Conservation (phyloP, 140 eudicot genomes). For the Cichorium intybus region DNA sequence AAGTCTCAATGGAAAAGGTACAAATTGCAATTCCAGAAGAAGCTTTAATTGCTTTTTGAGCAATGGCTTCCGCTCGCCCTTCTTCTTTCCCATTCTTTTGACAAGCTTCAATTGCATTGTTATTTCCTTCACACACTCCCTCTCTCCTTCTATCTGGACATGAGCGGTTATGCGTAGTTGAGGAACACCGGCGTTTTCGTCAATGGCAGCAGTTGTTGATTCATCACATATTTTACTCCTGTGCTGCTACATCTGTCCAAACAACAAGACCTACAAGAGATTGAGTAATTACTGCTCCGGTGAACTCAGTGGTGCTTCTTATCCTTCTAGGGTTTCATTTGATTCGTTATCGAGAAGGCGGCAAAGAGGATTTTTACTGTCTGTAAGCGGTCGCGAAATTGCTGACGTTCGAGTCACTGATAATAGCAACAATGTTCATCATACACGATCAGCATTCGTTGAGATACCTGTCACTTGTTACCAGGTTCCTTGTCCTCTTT, state of each 20-base stretch:
- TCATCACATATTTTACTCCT: constrained; percentile 30
- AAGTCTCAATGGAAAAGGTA: neutral
- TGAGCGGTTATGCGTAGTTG: neutral
- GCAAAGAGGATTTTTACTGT: constrained; percentile 20
- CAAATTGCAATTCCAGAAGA: constrained; percentile 12
- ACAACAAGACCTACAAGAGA: constrained; percentile 8
- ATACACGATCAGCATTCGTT: constrained; percentile 35
- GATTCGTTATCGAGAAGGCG: constrained; percentile 6
- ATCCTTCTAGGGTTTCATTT: constrained; percentile 42
- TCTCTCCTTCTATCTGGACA: neutral
- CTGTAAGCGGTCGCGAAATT: constrained; percentile 35
- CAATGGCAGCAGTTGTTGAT: constrained; percentile 18
- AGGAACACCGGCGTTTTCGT: neutral
- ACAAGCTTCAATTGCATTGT: constrained; percentile 9
- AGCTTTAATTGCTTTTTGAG: constrained; percentile 20
- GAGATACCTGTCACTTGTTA: constrained; percentile 88
- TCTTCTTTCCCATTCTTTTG: constrained; percentile 8
- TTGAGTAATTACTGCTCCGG: neutral
- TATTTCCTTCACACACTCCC: neutral
- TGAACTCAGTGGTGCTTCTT: neutral
- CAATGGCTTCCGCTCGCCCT: constrained; percentile 21
- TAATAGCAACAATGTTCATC: constrained; percentile 20
- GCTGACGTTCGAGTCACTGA: constrained; percentile 46
- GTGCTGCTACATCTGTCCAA: constrained; percentile 15
- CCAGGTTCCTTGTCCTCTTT: constrained; percentile 44